A percentile compares a stretch with the other conserved stretches of the same genome.
These are phyloP conservation scores for Heracleum sosnowskyi DNA, from an alignment of 129 eudicot species.

Conservation along the genomic window DNA sequence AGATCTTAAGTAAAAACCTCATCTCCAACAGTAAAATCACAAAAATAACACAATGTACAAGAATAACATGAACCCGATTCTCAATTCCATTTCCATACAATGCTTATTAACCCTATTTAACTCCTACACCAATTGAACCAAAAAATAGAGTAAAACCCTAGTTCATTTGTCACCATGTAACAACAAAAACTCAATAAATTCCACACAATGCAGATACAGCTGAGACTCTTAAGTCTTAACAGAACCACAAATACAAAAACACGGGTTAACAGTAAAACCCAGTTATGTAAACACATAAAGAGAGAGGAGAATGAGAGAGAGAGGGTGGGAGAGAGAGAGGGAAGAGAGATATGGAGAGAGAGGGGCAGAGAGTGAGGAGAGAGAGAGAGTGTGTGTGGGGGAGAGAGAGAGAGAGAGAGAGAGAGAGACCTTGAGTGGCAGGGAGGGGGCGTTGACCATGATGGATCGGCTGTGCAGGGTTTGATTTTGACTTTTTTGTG, in stretches of 20 bases:
- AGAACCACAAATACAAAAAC: background rate
- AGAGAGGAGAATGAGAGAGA: no score
- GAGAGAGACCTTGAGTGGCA: no score
- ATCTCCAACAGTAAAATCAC: background rate
- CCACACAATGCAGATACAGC: background rate
- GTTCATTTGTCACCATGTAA: background rate
- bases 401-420: no score
- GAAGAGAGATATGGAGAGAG: no score
- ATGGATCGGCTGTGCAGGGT: background rate
- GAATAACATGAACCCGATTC: background rate
- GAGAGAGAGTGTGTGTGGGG: no score
- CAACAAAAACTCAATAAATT: background rate
- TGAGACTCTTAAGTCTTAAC: background rate
- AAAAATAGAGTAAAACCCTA: background rate
- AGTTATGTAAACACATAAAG: background rate
- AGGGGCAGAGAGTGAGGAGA: no score
- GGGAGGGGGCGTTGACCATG: background rate
- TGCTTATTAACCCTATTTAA: background rate
- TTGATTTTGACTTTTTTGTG: background rate
- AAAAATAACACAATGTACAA: background rate
- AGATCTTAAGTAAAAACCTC: background rate
- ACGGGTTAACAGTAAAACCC: background rate
- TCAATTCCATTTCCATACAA: background rate
- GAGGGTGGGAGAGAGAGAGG: no score
- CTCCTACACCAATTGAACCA: background rate